Conservation (phyloP, 2,329 filamentous ascomycete genomes). For the Blastomyces gilchristii region DNA sequence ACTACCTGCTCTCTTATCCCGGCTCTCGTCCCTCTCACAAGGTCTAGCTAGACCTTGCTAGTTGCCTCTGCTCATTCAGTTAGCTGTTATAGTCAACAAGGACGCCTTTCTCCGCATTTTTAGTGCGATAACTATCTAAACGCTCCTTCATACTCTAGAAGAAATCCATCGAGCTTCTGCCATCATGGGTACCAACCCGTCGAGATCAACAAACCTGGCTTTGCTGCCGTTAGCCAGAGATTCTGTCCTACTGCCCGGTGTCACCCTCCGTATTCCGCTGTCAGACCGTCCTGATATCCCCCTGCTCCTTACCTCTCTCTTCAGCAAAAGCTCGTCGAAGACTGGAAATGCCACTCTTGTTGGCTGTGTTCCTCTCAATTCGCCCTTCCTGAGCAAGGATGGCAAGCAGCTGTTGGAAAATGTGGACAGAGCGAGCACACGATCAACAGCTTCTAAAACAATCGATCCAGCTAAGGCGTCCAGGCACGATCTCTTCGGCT, state of each 20-base stretch:
- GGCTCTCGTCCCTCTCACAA: background rate
- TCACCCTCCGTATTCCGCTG: conserved; percentile 74
- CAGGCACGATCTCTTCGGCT: conserved; percentile 67
- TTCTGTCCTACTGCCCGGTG: conserved; percentile 73
- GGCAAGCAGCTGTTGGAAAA: conserved; percentile 66
- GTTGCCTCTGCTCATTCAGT: background rate
- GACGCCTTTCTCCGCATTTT: background rate
- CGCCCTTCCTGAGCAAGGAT: conserved; percentile 60
- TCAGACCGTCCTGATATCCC: conserved; percentile 77
- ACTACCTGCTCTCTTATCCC: background rate
- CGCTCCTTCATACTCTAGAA: background rate
- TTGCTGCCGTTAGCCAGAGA: conserved; percentile 74
- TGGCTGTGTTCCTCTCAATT: conserved; percentile 76
- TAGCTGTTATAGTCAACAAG: background rate
- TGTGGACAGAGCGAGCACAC: conserved; percentile 42
- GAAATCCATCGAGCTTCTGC: conserved; percentile 5
- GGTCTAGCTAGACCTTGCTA: background rate
- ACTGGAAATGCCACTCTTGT: conserved; percentile 62
- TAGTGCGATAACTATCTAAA: background rate
- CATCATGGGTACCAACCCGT: conserved; percentile 29
- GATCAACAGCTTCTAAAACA: conserved; percentile 37
- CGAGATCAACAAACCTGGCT: conserved; percentile 44
- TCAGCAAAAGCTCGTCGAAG: conserved; percentile 60
- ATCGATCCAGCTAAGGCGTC: conserved; percentile 51
- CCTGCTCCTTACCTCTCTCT: conserved; percentile 74